Evolutionary conservation across 495 filamentous ascomycete genomes (phyloP).

Genomic region (Neurospora hispaniola): DNA sequence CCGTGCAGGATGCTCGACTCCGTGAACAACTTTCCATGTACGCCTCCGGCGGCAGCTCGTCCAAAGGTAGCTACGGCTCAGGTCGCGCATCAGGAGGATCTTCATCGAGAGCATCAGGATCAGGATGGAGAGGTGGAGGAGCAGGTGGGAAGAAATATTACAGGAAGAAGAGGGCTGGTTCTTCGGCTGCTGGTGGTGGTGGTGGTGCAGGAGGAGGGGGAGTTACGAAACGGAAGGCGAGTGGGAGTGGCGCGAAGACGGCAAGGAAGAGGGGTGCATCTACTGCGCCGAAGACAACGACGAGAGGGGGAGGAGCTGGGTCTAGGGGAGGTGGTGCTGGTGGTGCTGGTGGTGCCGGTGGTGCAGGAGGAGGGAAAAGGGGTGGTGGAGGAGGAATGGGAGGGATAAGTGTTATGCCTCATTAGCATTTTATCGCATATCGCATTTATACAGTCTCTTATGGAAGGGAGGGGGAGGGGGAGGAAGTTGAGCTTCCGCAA

Average conservation of each 20-base stretch:
- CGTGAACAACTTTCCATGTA: neutral
- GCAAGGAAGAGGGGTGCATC: neutral
- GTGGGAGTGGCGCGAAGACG: neutral
- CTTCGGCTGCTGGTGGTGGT: neutral
- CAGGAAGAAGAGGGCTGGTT: neutral
- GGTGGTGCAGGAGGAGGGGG: neutral
- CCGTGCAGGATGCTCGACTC: neutral
- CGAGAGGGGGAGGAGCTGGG: neutral
- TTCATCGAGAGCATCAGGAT: neutral
- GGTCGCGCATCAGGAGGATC: slow-evolving; percentile 2
- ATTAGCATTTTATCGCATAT: neutral
- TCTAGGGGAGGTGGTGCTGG: neutral
- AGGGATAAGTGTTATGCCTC: neutral
- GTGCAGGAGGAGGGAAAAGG: neutral
- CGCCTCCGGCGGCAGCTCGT: neutral
- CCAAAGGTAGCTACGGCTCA: slow-evolving; percentile 13
- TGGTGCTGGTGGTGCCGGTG: neutral
- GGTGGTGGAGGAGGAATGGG: neutral
- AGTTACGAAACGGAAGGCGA: neutral
- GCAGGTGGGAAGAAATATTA: slow-evolving; percentile 12
- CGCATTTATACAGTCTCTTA: too few species aligned
- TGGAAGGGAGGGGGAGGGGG: too few species aligned
- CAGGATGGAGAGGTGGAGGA: neutral
- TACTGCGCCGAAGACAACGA: neutral
- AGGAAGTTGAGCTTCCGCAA: too few species aligned